Evolutionary conservation across 257 asterid species (phyloP), one percentile per base, ranked within the genome.

Genomic region (Scutellaria galericulata): DNA sequence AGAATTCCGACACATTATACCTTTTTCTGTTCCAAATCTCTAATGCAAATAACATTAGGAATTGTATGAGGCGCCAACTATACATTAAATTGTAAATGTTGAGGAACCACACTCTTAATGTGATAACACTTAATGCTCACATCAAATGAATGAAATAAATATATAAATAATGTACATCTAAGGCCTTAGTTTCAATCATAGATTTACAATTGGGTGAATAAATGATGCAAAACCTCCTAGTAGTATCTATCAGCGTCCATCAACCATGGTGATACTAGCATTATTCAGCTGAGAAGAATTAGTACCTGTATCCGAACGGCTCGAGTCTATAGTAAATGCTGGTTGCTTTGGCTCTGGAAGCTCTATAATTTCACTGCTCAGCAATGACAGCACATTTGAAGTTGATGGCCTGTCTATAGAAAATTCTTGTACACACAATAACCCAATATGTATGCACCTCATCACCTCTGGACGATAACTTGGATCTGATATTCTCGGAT

Each of bases 371-470:
- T 59, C 66, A 35, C 47, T 59, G 47, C 7, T 59, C 1, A 59
- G 66, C 66, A 59, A 13, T 7, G 66, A 59, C 24, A 59, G 48
- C 66, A 59, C 66, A 59, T 7, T 12, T 2, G 66, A n/a, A 59
- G n/a, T 8, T 0, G 66, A 37, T 13, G 66, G 66, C 24, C 66
- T 37, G 66, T 59, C 66, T 3, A 6, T 14, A 3, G 66, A 9
- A 37, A n/a, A 24, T 4, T 35, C 46, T 59, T 59, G 66, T 31
- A 59, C 47, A n/a, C 66, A 59, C 24, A 59, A 14, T 37, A 59
- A 59, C 24, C 66, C 66, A 11, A 59, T 59, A 15, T 59, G 66
- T 59, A 59, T 59, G 47, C 66, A 59, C 13, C 47, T 59, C 47
- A 59, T 59, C 47, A 37, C 66, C 47, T 59, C 66, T 0, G 0